phyloP scores from a whole-genome alignment of 2,329 filamentous ascomycete genomes.

The Ophidiomyces ophidiicola region DNA sequence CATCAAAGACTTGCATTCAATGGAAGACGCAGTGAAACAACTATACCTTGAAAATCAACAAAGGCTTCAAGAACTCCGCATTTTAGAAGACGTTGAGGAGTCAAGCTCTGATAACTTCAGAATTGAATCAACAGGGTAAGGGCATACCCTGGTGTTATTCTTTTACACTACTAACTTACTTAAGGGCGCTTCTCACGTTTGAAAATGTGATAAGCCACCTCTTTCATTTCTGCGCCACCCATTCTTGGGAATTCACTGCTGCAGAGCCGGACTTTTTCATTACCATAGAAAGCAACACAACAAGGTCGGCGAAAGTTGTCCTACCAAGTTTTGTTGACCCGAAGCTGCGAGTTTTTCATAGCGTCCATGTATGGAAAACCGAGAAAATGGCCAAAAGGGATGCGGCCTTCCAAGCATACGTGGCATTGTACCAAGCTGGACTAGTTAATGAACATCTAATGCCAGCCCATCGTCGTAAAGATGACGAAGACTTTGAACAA shows the following conservation, averaged over 20 bases:
- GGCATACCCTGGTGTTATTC: conserved; percentile 14
- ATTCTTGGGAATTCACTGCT: conserved; percentile 52
- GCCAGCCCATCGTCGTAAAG: conserved; percentile 38
- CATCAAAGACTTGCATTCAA: conserved; percentile 45
- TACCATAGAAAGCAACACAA: conserved; percentile 25
- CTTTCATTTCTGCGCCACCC: conserved; percentile 62
- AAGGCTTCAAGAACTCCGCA: conserved; percentile 35
- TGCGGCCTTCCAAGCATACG: conserved; percentile 70
- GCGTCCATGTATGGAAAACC: conserved; percentile 50
- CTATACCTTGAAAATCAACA: conserved; percentile 55
- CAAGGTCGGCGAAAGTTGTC: conserved; percentile 46
- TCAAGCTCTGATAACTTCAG: conserved; percentile 28
- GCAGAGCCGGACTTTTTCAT: conserved; percentile 56
- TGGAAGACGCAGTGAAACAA: conserved; percentile 62
- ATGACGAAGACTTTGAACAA: conserved; percentile 26
- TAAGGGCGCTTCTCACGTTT: conserved; percentile 55
- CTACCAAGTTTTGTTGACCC: conserved; percentile 60
- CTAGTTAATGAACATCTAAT: conserved; percentile 68
- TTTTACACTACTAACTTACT: conserved; percentile 10
- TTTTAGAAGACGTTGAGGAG: conserved; percentile 40
- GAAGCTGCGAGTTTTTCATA: conserved; percentile 43
- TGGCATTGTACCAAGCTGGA: conserved; percentile 54
- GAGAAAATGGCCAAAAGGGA: conserved; percentile 66
- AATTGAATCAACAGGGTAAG: conserved; percentile 35
- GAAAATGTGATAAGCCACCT: conserved; percentile 65